Evolutionary conservation across 345 rosid species (phyloP).

Genomic region (Anastatica hierochuntica): DNA sequence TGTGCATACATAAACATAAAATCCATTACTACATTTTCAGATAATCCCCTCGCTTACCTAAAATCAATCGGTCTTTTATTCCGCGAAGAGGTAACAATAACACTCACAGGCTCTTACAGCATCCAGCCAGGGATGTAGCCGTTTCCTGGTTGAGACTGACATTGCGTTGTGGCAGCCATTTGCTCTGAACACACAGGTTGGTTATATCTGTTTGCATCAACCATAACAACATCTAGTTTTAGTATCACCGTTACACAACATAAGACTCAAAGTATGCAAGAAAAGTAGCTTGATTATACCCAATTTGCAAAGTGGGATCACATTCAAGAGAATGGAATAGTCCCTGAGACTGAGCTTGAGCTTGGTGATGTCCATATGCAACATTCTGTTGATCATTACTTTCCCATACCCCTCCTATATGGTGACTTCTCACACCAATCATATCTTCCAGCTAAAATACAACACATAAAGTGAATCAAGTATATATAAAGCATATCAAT

Average conservation of each 20-base stretch:
- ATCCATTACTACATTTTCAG: neutral
- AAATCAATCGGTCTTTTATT: too few relatives aligned
- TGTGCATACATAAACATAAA: slow-evolving; percentile 12
- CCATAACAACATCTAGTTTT: slow-evolving; percentile 1
- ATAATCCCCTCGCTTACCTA: neutral
- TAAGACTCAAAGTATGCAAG: neutral
- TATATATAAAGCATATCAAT: too few relatives aligned
- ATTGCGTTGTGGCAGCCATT: slow-evolving; percentile 41
- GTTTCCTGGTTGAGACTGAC: slow-evolving; percentile 42
- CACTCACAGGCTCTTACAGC: slow-evolving; percentile 53
- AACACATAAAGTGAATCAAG: too few relatives aligned
- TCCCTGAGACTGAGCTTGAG: slow-evolving; percentile 58
- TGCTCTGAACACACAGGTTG: slow-evolving; percentile 60
- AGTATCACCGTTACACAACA: neutral
- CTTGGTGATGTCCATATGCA: slow-evolving; percentile 54
- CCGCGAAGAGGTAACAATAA: neutral
- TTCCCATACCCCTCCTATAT: slow-evolving; percentile 63
- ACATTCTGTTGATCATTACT: slow-evolving; percentile 51
- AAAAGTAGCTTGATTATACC: slow-evolving; percentile 32
- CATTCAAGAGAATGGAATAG: slow-evolving; percentile 74
- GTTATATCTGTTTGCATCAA: slow-evolving; percentile 39
- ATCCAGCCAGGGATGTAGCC: slow-evolving; percentile 99
- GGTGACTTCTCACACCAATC: slow-evolving; percentile 50
- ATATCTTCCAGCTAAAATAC: slow-evolving; percentile 62
- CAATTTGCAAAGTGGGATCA: slow-evolving; percentile 93